These are phyloP conservation scores for Penicillium salamii DNA, from an alignment of 495 filamentous ascomycete genomes.

Conservation along the genomic window DNA sequence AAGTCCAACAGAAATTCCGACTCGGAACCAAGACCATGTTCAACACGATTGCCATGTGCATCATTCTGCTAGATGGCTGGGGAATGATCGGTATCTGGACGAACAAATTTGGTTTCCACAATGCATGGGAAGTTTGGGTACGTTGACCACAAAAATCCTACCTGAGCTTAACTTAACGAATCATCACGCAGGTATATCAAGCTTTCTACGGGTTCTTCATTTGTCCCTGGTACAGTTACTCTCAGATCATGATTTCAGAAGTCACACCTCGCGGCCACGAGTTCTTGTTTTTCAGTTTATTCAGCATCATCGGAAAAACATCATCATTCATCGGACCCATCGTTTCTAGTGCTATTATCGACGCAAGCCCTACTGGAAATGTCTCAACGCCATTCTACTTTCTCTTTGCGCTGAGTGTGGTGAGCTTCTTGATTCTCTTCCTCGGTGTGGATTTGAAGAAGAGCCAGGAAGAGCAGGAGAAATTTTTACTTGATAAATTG, in stretches of 20 bases:
- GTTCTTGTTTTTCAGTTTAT: constrained; percentile 65
- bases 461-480: constrained; percentile 55
- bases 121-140: constrained; percentile 61
- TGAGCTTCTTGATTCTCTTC: constrained; percentile 50
- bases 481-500: constrained; percentile 22
- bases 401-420: constrained; percentile 53
- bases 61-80: constrained; percentile 61
- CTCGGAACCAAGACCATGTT: constrained; percentile 63
- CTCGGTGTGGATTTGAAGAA: constrained; percentile 56
- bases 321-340: constrained; percentile 62
- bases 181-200: constrained; percentile 50
- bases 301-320: constrained; percentile 64
- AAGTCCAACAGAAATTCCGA: constrained; percentile 48
- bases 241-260: constrained; percentile 65
- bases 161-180: background rate
- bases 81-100: constrained; percentile 69
- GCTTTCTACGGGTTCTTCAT: constrained; percentile 62
- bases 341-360: constrained; percentile 64
- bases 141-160: background rate
- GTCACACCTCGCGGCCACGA: constrained; percentile 63
- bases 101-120: constrained; percentile 57
- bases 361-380: constrained; percentile 52
- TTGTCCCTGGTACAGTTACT: constrained; percentile 68
- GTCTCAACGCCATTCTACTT: constrained; percentile 63
- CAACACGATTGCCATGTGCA: constrained; percentile 53